Base-by-base conservation (phyloP, 2,329 filamentous ascomycete species). In the Arthrobotrys entomopaga region DNA sequence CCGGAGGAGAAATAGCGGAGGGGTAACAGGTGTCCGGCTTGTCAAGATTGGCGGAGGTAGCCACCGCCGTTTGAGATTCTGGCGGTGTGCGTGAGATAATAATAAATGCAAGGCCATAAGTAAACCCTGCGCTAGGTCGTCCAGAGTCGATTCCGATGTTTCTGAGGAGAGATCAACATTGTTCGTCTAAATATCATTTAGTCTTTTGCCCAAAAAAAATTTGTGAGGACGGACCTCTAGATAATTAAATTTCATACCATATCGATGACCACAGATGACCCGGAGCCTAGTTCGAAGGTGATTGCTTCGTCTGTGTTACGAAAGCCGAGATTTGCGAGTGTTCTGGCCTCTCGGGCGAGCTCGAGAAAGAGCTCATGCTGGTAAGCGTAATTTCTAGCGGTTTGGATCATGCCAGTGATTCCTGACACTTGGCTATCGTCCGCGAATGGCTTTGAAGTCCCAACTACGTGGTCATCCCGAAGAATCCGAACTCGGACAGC, bases 361-460 rank as follows among this genome's bases (percentile, higher is more conserved):
- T 99, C 95, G 78, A 96, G 89, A 86, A 93, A 97, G 1, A 99
- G 83, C 80, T 99, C 95, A 79, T 93, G 89, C 26, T 91, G 88
- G 78, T 91, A 93, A 19, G 94, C 85, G 57, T 90, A 92, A 80
- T 95, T 90, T 66, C 91, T 86, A 1, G 91, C 90, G 78, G 91
- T 87, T 16, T 89, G 86, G 34, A 96, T 91, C 8, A 89, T 86
- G 29, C 87, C 84, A 77, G 92, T 88, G 7, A 93, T 83, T 4
- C 77, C 70, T 2, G 73, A 76, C 16, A 63, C 54, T 0, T 86
- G 84, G 1, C 85, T 84, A 42, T 89, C 86, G 40, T 87, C 85
- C 24, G 84, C 83, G 3, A 87, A 82, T 1, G 86, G 84, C 48
- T 84, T 83, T 2, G 86, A 86, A 8, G 85, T 79, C 42, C 91